Evolutionary conservation across 345 rosid species (phyloP).

Genomic region (Garcia nutans): DNA sequence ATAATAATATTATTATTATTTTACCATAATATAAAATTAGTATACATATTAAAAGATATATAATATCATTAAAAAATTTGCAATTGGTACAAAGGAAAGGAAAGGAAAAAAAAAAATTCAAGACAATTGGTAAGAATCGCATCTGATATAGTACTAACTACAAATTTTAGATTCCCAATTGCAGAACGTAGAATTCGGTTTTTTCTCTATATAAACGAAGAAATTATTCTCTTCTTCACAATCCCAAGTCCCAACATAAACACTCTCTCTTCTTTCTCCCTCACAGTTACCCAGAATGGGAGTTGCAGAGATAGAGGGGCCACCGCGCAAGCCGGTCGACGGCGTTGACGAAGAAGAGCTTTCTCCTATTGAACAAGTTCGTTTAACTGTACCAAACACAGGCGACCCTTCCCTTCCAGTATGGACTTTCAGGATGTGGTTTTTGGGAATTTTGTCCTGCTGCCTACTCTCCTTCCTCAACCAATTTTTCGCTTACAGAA

Average conservation of each 20-base stretch:
- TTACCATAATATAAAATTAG: too few species aligned
- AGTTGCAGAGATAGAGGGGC: neutral
- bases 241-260: neutral
- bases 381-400: slow-evolving; percentile 64
- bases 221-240: neutral
- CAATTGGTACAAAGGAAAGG: too few species aligned
- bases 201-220: too few species aligned
- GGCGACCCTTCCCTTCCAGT: slow-evolving; percentile 76
- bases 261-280: neutral
- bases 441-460: slow-evolving; percentile 64
- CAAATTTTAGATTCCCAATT: too few species aligned
- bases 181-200: too few species aligned
- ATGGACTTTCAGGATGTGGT: slow-evolving; percentile 92
- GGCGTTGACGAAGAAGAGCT: slow-evolving; percentile 35
- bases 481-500: slow-evolving; percentile 15
- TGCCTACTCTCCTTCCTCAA: slow-evolving; percentile 41
- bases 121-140: too few species aligned
- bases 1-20: too few species aligned
- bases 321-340: neutral
- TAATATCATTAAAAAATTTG: too few species aligned
- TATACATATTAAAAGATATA: too few species aligned
- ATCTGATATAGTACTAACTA: too few species aligned
- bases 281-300: neutral
- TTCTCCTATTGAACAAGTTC: slow-evolving; percentile 75
- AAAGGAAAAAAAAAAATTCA: too few species aligned